phyloP scores from a whole-genome alignment of 208 protist species.

The Leishmania arabica region DNA sequence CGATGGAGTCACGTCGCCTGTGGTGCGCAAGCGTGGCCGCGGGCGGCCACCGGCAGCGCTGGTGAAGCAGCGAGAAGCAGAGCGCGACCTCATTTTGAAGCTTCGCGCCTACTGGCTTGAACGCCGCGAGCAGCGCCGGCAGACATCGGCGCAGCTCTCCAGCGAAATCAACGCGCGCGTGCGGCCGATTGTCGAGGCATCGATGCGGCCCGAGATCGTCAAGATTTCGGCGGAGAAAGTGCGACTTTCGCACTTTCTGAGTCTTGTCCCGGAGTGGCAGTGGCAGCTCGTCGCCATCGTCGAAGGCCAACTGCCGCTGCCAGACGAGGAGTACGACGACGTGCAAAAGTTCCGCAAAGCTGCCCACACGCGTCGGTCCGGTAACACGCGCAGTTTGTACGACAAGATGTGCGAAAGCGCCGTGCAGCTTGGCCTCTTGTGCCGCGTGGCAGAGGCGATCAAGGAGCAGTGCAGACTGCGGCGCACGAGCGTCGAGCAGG shows the following conservation, averaged over 20 bases:
- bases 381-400: slow-evolving; percentile 56
- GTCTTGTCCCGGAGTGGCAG: slow-evolving; percentile 84
- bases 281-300: slow-evolving; percentile 53
- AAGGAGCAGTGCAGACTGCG: slow-evolving; percentile 35
- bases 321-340: slow-evolving; percentile 83
- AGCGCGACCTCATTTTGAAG: slow-evolving; percentile 31
- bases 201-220: slow-evolving; percentile 69
- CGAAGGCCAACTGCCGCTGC: slow-evolving; percentile 70
- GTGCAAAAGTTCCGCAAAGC: slow-evolving; percentile 71
- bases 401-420: slow-evolving; percentile 45
- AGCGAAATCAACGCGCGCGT: slow-evolving; percentile 48
- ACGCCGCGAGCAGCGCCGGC: slow-evolving; percentile 40
- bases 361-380: slow-evolving; percentile 53
- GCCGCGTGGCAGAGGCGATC: slow-evolving; percentile 33
- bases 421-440: slow-evolving; percentile 44
- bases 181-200: slow-evolving; percentile 48
- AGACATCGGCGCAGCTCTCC: slow-evolving; percentile 36
- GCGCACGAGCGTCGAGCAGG: slow-evolving; percentile 43
- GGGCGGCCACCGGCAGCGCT: slow-evolving; percentile 48
- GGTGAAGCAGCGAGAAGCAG: slow-evolving; percentile 38
- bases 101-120: slow-evolving; percentile 71
- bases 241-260: slow-evolving; percentile 69
- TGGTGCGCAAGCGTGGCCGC: slow-evolving; percentile 39
- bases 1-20: slow-evolving; percentile 23
- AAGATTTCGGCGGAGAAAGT: slow-evolving; percentile 66